These are phyloP conservation scores for Saprolegnia parasitica DNA, from an alignment of 352 stramenopile species.

Conservation along the genomic window DNA sequence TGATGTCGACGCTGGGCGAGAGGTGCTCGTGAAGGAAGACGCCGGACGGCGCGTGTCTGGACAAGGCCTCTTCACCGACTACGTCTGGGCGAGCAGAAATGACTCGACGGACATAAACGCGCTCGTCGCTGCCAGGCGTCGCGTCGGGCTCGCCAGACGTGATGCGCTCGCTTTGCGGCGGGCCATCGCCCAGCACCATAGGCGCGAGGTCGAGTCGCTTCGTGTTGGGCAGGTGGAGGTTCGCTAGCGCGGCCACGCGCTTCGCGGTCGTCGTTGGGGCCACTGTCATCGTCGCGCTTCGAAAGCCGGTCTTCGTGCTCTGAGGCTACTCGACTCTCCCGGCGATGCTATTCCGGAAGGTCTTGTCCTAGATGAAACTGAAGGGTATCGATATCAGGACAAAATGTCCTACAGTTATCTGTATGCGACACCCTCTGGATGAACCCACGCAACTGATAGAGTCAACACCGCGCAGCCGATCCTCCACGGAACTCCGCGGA, in stretches of 20 bases:
- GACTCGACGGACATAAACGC: constrained; percentile 10
- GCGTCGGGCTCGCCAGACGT: neutral
- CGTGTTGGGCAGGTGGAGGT: neutral
- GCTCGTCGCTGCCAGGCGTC: neutral
- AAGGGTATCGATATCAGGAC: too few relatives aligned
- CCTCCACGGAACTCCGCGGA: too few relatives aligned
- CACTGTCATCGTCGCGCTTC: neutral
- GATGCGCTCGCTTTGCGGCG: neutral
- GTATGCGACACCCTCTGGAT: too few relatives aligned
- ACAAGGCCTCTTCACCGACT: neutral
- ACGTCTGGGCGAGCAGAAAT: neutral
- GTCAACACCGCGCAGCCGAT: too few relatives aligned
- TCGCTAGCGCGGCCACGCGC: neutral
- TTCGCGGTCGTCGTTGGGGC: neutral
- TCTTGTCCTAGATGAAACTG: too few relatives aligned
- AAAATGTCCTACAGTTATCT: too few relatives aligned
- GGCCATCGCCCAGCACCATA: neutral
- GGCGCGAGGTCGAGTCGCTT: neutral
- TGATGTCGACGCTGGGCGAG: constrained; percentile 13
- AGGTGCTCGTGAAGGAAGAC: constrained; percentile 10
- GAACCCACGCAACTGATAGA: too few relatives aligned
- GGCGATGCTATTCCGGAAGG: too few relatives aligned
- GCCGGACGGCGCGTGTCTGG: neutral
- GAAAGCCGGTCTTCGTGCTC: neutral
- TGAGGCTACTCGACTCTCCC: neutral